phyloP scores from a whole-genome alignment of 441 rosid genomes.

The Croton setiger region DNA sequence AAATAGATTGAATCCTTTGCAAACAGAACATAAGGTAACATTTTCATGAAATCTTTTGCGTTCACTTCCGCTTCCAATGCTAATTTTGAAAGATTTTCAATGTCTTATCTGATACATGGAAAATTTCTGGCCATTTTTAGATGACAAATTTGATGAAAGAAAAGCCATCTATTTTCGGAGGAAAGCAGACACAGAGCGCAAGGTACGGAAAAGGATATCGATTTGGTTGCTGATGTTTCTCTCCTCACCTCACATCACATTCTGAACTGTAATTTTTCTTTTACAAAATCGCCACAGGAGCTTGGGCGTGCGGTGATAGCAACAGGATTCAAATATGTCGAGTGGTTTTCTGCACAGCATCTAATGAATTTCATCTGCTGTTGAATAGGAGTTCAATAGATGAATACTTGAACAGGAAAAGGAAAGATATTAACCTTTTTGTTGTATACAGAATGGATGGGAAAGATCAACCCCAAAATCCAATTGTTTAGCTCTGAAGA shows the following conservation, averaged over 20 bases:
- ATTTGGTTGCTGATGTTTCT: not conserved
- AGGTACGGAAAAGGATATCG: constrained; percentile 29
- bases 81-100: not conserved
- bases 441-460: constrained; percentile 23
- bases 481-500: constrained; percentile 15
- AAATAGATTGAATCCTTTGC: constrained; percentile 61
- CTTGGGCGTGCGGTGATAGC: constrained; percentile 41
- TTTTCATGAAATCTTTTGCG: not conserved
- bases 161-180: constrained; percentile 27
- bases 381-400: constrained; percentile 12
- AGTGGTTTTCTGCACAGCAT: constrained; percentile 5
- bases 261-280: not conserved
- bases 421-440: constrained; percentile 17
- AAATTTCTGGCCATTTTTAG: constrained; percentile 26
- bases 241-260: not conserved
- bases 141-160: constrained; percentile 31
- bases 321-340: constrained; percentile 7
- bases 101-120: not conserved
- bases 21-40: constrained; percentile 59
- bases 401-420: constrained; percentile 19
- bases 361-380: constrained; percentile 7
- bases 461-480: constrained; percentile 17
- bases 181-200: constrained; percentile 31
- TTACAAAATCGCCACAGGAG: constrained; percentile 35
- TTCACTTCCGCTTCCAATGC: not conserved